Percentiles rank a stretch among this genome's conserved stretches.
Conservation (phyloP, 768 basidiomycete genomes). For the Russula griseocarnosa region DNA sequence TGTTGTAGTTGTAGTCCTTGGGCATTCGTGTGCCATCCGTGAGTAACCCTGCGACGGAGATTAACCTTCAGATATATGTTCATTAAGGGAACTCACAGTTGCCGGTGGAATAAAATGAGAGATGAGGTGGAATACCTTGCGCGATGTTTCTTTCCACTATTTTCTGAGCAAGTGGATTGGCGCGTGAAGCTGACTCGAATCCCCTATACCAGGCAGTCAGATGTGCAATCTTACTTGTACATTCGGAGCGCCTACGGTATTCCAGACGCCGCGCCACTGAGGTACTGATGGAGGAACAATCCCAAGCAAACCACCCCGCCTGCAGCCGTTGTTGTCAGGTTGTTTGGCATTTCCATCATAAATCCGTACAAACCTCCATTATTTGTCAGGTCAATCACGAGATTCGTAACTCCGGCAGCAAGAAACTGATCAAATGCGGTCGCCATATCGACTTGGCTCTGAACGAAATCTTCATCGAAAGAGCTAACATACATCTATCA, state of each 20-base stretch:
- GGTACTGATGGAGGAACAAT: constrained; percentile 54
- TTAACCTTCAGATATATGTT: background rate
- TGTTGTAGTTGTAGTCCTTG: constrained; percentile 32
- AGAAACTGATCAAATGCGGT: constrained; percentile 47
- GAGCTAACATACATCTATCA: constrained; percentile 58
- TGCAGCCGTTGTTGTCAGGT: background rate
- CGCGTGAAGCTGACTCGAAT: constrained; percentile 52
- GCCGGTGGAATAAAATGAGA: constrained; percentile 47
- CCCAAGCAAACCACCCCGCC: constrained; percentile 63
- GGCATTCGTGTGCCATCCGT: constrained; percentile 34
- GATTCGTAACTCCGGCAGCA: constrained; percentile 44
- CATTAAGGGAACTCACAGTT: constrained; percentile 43
- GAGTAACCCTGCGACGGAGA: constrained; percentile 31
- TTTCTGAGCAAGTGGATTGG: constrained; percentile 55
- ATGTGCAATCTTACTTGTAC: background rate
- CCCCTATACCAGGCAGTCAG: constrained; percentile 38
- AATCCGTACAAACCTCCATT: constrained; percentile 49
- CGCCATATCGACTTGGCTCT: constrained; percentile 51
- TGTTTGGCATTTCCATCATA: too few species aligned
- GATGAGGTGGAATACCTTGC: constrained; percentile 37
- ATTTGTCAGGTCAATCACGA: constrained; percentile 57
- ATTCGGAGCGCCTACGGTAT: constrained; percentile 43
- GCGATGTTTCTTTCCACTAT: constrained; percentile 52
- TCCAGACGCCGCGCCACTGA: constrained; percentile 48
- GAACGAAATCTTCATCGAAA: constrained; percentile 47